Evolutionary conservation across 108 stramenopile genomes (phyloP).

Genomic region (Stephanodiscus minutulus): DNA sequence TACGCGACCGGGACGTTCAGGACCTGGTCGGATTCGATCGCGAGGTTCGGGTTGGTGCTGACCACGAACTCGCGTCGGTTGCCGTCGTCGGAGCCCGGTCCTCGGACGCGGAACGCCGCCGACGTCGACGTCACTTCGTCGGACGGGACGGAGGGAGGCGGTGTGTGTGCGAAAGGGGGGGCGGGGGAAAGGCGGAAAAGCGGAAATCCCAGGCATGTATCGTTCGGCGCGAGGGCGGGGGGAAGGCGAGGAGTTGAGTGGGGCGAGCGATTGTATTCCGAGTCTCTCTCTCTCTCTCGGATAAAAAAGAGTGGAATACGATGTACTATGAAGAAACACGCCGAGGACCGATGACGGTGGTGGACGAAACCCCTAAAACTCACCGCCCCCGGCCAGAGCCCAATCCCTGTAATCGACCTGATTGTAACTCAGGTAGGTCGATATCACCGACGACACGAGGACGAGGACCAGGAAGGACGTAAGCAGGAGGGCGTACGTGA

Average conservation of each 20-base stretch:
- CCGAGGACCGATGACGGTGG: no score
- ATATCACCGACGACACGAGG: conserved; percentile 39
- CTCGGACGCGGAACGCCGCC: conserved; percentile 54
- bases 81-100: conserved; percentile 27
- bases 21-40: conserved; percentile 35
- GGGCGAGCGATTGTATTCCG: no score
- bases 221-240: no score
- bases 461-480: conserved; percentile 34
- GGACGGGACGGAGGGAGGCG: neutral
- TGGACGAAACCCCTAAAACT: no score
- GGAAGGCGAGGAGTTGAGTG: no score
- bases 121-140: conserved; percentile 40
- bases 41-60: conserved; percentile 30
- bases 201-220: no score
- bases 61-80: conserved; percentile 29
- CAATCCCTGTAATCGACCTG: conserved; percentile 35
- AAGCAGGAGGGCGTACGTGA: conserved; percentile 36
- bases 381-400: conserved; percentile 48
- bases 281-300: no score
- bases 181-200: no score
- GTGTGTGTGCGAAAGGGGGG: no score
- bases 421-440: conserved; percentile 44
- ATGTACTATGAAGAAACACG: no score
- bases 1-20: conserved; percentile 37
- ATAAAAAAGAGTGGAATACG: no score